Base-by-base conservation (phyloP, 768 basidiomycete genomes). In the Leccinum imitatum region DNA sequence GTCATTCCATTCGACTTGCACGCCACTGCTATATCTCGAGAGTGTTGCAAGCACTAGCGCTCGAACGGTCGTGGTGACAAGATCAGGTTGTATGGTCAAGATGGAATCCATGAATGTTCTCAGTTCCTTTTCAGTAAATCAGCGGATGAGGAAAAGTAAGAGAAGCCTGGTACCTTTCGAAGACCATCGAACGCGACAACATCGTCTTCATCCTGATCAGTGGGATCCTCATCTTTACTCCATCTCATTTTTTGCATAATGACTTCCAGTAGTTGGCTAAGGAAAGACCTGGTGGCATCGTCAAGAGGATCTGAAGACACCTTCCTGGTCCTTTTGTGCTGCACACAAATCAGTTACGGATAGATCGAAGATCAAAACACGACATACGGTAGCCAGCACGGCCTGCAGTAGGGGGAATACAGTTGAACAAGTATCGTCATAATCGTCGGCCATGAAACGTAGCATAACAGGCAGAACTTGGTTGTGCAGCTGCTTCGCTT, bases 181-280 rank as follows among this genome's bases (percentile, higher is more conserved):
- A 96, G 82, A 59, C 83, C 83, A 59, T 92, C 90, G 65, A 98
- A 97, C 55, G 86, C 87, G 9, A 84, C 83, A 59, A 83, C 80
- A 62, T 94, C 92, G 50, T 98, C 96, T 55, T 95, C 93, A 58
- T 98, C 96, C 48, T 86, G 81, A 66, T 96, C 93, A 25, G 87
- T 85, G 50, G 83, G 87, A 70, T 87, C 89, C 21, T 87, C 87
- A 58, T 84, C 87, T 74, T 81, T 86, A 52, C 89, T 89, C 93
- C 95, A 99, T 69, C 91, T 93, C 83, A 98, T 82, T 76, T 98
- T 97, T 56, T 83, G 79, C 48, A 98, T 76, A 25, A 93, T 82
- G 50, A 94, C 89, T 65, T 87, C 79, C 4, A 98, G 79, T 5
- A 97, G 77, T 2, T 87, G 87, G 3, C 79, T 77, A 27, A 99